Percentiles rank a stretch among this genome's conserved stretches.
These are phyloP conservation scores for Cryptococcus sp. DNA, from an alignment of 1,284 basidiomycete species.

Conservation along the genomic window DNA sequence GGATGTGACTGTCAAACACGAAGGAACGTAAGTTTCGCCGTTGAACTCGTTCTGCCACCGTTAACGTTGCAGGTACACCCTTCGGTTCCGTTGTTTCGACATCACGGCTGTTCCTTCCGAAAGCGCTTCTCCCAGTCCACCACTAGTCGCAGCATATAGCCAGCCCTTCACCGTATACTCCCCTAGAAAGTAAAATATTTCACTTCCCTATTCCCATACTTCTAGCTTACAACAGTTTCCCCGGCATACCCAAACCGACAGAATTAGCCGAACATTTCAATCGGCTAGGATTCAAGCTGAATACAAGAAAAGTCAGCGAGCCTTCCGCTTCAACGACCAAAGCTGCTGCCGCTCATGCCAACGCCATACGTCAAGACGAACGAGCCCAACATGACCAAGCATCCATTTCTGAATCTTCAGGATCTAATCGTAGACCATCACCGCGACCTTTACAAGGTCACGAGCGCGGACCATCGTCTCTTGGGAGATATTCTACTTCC, in stretches of 20 bases:
- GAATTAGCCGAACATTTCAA: slow-evolving; percentile 41
- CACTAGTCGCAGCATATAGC: slow-evolving; percentile 23
- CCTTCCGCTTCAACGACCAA: neutral
- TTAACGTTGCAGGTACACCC: slow-evolving; percentile 21
- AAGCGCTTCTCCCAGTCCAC: slow-evolving; percentile 10
- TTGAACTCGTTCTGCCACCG: neutral
- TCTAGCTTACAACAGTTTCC: slow-evolving; percentile 25
- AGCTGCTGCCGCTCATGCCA: too few species aligned
- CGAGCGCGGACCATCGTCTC: neutral
- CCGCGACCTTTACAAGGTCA: neutral
- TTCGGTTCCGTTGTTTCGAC: slow-evolving; percentile 38
- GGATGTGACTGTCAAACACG: slow-evolving; percentile 39
- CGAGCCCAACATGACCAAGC: neutral
- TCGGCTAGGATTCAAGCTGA: slow-evolving; percentile 43
- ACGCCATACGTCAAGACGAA: neutral
- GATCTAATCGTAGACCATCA: neutral
- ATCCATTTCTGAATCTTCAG: neutral
- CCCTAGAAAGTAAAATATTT: slow-evolving; percentile 26
- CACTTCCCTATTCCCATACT: neutral
- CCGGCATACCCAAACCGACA: slow-evolving; percentile 37
- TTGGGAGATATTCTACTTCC: neutral
- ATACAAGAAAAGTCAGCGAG: slow-evolving; percentile 37
- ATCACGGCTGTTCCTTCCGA: slow-evolving; percentile 18
- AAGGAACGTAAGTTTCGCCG: slow-evolving; percentile 30
- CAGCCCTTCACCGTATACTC: slow-evolving; percentile 38